Evolutionary conservation across 192 early-diverging fungal species (phyloP).

Genomic region (Phycomyces blakesleeanus): DNA sequence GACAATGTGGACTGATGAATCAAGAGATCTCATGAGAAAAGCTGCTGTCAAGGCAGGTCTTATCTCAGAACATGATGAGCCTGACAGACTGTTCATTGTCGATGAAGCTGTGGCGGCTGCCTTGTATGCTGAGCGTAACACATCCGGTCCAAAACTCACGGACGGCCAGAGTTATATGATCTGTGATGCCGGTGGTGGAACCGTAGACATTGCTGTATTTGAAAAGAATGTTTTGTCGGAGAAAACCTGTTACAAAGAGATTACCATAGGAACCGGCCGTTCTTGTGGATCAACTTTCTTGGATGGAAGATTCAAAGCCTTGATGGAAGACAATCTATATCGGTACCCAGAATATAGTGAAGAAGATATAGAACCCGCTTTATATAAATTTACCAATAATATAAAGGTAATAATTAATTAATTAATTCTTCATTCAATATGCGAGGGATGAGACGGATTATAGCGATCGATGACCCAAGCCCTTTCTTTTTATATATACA

Average conservation of each 20-base stretch:
- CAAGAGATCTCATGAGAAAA: slow-evolving; percentile 38
- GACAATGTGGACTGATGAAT: slow-evolving; percentile 39
- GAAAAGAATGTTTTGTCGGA: not conserved
- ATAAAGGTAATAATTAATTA: slow-evolving; percentile 37
- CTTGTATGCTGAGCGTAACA: slow-evolving; percentile 30
- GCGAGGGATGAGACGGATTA: no score
- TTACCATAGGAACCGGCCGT: slow-evolving; percentile 25
- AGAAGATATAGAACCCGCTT: slow-evolving; percentile 11
- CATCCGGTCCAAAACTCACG: slow-evolving; percentile 23
- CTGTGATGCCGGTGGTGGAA: slow-evolving; percentile 44
- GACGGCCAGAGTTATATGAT: slow-evolving; percentile 44
- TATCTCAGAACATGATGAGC: slow-evolving; percentile 32
- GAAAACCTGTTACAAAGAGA: not conserved
- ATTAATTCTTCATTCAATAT: no score
- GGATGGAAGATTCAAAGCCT: slow-evolving; percentile 32
- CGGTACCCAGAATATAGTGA: slow-evolving; percentile 16
- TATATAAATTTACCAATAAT: slow-evolving; percentile 36
- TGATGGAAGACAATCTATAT: slow-evolving; percentile 32
- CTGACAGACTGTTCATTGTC: slow-evolving; percentile 38
- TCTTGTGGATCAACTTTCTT: slow-evolving; percentile 41
- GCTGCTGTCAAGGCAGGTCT: slow-evolving; percentile 39
- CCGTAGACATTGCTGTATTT: slow-evolving; percentile 36
- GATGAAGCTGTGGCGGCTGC: slow-evolving; percentile 42
- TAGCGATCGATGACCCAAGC: no score
- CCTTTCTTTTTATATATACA: no score